Evolutionary conservation across 2,329 filamentous ascomycete species (phyloP).

Genomic region (Balansia obtecta): DNA sequence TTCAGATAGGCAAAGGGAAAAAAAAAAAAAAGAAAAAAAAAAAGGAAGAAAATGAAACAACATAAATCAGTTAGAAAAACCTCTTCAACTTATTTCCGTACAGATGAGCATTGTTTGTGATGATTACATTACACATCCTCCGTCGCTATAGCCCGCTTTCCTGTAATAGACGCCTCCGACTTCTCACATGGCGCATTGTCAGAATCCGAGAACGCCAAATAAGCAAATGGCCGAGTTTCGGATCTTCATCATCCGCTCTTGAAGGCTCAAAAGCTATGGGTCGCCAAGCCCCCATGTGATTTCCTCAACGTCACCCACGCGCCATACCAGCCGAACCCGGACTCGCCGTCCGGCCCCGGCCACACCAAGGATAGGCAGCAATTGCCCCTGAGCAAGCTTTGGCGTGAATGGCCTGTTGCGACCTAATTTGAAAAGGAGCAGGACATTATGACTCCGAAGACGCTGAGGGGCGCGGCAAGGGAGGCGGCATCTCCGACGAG

Average conservation of each 20-base stretch:
- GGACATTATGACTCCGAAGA: conserved; percentile 29
- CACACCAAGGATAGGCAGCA: conserved; percentile 23
- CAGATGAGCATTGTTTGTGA: no score
- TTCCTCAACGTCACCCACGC: conserved; percentile 39
- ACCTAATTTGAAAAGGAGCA: conserved; percentile 30
- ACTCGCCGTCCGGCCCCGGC: conserved; percentile 17
- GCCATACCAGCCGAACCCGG: conserved; percentile 32
- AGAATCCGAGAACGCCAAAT: no score
- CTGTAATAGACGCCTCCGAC: no score
- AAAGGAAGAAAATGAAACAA: no score
- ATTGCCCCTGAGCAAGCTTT: conserved; percentile 40
- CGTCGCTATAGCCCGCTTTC: no score
- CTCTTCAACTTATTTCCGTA: no score
- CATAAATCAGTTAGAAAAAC: no score
- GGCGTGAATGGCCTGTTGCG: conserved; percentile 37
- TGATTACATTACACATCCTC: no score
- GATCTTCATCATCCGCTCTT: conserved; percentile 35
- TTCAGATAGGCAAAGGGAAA: no score
- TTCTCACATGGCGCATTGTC: no score
- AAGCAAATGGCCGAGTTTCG: conserved; percentile 45
- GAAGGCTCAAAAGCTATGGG: conserved; percentile 30
- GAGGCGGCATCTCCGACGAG: conserved; percentile 29
- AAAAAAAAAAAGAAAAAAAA: no score
- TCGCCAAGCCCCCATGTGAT: conserved; percentile 36
- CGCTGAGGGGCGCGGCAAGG: conserved; percentile 22